These are phyloP conservation scores for Eruca vesicaria DNA, from an alignment of 441 rosid species.

Conservation along the genomic window DNA sequence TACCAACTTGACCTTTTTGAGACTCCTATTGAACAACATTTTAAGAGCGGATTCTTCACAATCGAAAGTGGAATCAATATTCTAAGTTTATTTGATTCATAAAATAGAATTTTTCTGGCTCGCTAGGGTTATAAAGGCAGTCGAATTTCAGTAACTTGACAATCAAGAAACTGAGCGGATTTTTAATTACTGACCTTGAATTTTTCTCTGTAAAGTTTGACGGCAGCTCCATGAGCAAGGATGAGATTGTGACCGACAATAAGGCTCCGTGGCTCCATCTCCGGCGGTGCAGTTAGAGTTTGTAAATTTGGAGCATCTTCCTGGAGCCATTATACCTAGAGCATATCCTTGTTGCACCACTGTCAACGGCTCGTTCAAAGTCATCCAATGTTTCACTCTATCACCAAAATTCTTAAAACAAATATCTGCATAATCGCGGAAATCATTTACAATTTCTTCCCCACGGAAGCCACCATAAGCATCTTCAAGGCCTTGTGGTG, in stretches of 20 bases:
- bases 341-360: slow-evolving; percentile 27
- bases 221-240: slow-evolving; percentile 39
- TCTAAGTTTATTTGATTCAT: neutral
- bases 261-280: slow-evolving; percentile 37
- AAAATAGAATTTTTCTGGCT: neutral
- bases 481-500: slow-evolving; percentile 57
- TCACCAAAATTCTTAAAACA: slow-evolving; percentile 48
- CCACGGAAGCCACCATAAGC: slow-evolving; percentile 60
- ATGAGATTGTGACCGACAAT: slow-evolving; percentile 36
- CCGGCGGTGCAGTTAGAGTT: slow-evolving; percentile 28
- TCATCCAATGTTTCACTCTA: slow-evolving; percentile 49
- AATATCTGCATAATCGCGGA: slow-evolving; percentile 37
- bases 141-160: neutral
- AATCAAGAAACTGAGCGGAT: neutral
- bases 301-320: slow-evolving; percentile 36
- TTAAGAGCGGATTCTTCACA: neutral
- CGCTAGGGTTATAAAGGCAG: neutral
- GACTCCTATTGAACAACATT: slow-evolving; percentile 11
- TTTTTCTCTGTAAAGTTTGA: slow-evolving; percentile 27
- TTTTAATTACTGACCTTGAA: slow-evolving; percentile 26
- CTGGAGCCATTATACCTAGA: slow-evolving; percentile 34
- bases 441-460: slow-evolving; percentile 39
- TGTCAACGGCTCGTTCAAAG: slow-evolving; percentile 44
- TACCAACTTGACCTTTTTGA: slow-evolving; percentile 39
- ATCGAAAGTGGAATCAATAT: neutral